Percentiles rank a stretch among this genome's conserved stretches.
Evolutionary conservation across 2,329 filamentous ascomycete genomes (phyloP).

Genomic region (Juglanconis sp.): DNA sequence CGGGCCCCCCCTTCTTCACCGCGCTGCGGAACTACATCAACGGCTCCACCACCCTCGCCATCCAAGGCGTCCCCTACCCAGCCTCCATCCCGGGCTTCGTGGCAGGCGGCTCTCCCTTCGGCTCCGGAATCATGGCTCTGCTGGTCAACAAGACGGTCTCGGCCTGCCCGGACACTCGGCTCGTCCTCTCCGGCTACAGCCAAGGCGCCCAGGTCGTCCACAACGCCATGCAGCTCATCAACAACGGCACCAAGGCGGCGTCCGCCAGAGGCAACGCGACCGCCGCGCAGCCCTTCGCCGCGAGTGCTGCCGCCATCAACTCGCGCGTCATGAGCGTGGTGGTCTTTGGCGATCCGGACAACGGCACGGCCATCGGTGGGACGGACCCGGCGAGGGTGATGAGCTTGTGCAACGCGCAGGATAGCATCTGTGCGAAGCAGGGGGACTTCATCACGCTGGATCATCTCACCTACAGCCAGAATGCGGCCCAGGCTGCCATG

Average conservation of each 20-base stretch:
- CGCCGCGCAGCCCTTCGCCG: not conserved
- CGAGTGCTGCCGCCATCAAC: not conserved
- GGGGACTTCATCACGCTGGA: conserved; percentile 24
- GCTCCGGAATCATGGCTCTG: conserved; percentile 21
- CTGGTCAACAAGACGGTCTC: conserved; percentile 18
- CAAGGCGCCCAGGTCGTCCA: conserved; percentile 30
- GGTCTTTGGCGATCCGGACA: conserved; percentile 16
- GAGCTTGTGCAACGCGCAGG: conserved; percentile 13
- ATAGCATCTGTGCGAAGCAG: conserved; percentile 14
- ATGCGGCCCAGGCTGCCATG: conserved; percentile 24
- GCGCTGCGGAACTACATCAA: conserved; percentile 21
- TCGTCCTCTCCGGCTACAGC: conserved; percentile 40
- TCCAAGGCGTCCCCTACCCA: conserved; percentile 27
- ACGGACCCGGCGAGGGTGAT: conserved; percentile 2
- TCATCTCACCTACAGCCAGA: conserved; percentile 26
- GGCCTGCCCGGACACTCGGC: conserved; percentile 34
- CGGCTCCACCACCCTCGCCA: conserved; percentile 18
- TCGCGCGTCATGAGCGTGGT: conserved; percentile 7
- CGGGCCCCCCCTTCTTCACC: conserved; percentile 24
- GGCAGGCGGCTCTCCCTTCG: conserved; percentile 19
- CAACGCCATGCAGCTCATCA: conserved; percentile 21
- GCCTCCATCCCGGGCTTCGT: conserved; percentile 24
- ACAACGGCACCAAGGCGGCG: not conserved
- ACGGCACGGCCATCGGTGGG: conserved; percentile 16
- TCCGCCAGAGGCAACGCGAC: not conserved